Base-by-base conservation (phyloP, 805 yeast genomes). In the Kuraishia capsulata region DNA sequence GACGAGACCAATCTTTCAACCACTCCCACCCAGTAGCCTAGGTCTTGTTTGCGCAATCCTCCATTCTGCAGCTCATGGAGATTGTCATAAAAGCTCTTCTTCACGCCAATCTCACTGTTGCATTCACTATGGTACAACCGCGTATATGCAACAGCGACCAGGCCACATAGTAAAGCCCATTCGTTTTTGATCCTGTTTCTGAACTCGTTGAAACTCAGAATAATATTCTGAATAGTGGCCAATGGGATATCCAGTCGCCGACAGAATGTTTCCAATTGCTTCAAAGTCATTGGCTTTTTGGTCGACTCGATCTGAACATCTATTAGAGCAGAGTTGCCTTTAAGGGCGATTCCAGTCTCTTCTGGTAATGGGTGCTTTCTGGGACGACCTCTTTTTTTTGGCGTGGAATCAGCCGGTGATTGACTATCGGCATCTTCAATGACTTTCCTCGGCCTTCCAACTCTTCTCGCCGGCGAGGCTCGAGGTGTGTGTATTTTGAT, bases 91-190 rank as follows among this genome's bases (percentile, higher is more conserved):
- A 78, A 65, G 28, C 64, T 59, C 13, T 69, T 53, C 40, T 65
- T 71, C 19, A 70, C 64, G 1, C 82, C 77, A 4, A 77, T 61
- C 35, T 69, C 71, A 10, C 57, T 51, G 3, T 59, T 51, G 13
- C 80, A 53, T 25, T 64, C 51, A 18, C 62, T 62, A 40, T 70
- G 67, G 52, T 78, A 76, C 24, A 81, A 64, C 13, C 77, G 63
- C 16, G 66, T 59, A 39, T 75, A 76, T 11, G 80, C 78, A 16
- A 79, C 70, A 26, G 79, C 63, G 1, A 81, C 66, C 44, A 82
- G 51, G 0, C 89, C 89, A 52, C 84, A 78, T 3, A 81, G 72
- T 18, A 82, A 53, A 5, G 77, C 75, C 87, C 88, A 81, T 30
- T 78, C 80, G 41, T 72, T 76, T 26, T 70, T 70, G 30, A 79